Base-by-base conservation (phyloP, 202 grass and related monocot species). In the Setaria italica region DNA sequence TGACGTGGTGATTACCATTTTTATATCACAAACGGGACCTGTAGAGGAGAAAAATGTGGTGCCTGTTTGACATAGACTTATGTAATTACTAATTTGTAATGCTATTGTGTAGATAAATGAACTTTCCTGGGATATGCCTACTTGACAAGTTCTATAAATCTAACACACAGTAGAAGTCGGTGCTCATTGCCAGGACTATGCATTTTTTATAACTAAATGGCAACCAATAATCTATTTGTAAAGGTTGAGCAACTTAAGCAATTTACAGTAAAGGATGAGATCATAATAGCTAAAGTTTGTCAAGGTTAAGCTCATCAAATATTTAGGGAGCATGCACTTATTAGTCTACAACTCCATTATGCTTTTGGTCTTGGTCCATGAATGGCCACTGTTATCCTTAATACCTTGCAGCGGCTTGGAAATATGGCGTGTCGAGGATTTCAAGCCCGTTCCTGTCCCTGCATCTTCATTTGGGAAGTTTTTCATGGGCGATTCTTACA, bases 341-440 rank as follows among this genome's bases (percentile, higher is more conserved):
- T 32, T n/a, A 79, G 14, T 79, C 67, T 16, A 50, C 8, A 16
- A 70, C 47, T 72, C 55, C 32, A 62, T 16, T 78, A 62, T 42
- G n/a, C 9, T 53, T 64, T 72, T 86, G 34, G 57, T 20, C 77
- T 51, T 56, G 35, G 43, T 74, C 30, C 37, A 70, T 85, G 43
- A 37, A 42, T 68, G 48, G n/a, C 25, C 15, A 29, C 30, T 65
- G 47, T 70, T 51, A 51, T 79, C 64, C 74, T 79, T 88, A 66
- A 72, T 62, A 81, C 47, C 45, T 72, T 81, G 57, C 67, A 95
- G 93, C 21, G 93, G 90, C 32, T 84, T 95, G 70, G 93, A 95
- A 60, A 92, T 95, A 88, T 95, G 93, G 93, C 85, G 83, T 54
- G 85, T 95, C 50, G 90, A 95, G 81, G 87, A 92, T 83, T 95